Evolutionary conservation across 169 alveolate species (phyloP).

Genomic region (Babesia bovis): DNA sequence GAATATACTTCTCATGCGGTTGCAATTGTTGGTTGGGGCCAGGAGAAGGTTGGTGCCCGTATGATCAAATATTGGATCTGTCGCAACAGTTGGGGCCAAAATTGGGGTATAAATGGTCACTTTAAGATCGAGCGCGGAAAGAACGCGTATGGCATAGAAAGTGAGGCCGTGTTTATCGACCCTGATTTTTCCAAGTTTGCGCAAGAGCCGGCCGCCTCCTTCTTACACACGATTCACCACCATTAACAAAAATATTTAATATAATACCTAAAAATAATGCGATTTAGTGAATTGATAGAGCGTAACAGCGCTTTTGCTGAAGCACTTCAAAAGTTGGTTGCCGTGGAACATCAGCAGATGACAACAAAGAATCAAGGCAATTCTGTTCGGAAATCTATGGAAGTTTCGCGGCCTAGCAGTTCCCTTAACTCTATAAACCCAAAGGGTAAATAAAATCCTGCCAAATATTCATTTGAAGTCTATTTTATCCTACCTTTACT

Average conservation of each 20-base stretch:
- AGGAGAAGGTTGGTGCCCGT: conserved; percentile 51
- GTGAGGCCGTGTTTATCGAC: conserved; percentile 86
- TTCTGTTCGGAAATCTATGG: conserved; percentile 6
- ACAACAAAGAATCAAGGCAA: conserved; percentile 10
- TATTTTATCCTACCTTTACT: conserved; percentile 33
- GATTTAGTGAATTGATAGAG: conserved; percentile 4
- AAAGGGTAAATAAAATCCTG: conserved; percentile 62
- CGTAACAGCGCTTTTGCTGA: conserved; percentile 5
- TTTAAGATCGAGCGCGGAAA: conserved; percentile 78
- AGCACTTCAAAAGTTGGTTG: conserved; percentile 13
- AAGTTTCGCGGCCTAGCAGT: conserved; percentile 28
- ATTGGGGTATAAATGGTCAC: conserved; percentile 82
- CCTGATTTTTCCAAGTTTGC: conserved; percentile 73
- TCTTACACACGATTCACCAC: conserved; percentile 19
- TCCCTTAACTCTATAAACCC: conserved; percentile 43
- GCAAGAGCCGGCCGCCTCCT: conserved; percentile 12
- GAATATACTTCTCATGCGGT: conserved; percentile 89
- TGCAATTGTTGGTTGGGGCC: conserved; percentile 89
- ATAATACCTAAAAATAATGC: background rate
- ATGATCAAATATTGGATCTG: conserved; percentile 81
- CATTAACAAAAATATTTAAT: background rate
- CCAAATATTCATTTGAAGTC: background rate
- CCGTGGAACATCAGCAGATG: conserved; percentile 25
- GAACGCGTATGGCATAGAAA: conserved; percentile 82
- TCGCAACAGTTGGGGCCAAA: conserved; percentile 80